phyloP scores from a whole-genome alignment of 129 eudicot genomes.

The Escallonia herrerae region DNA sequence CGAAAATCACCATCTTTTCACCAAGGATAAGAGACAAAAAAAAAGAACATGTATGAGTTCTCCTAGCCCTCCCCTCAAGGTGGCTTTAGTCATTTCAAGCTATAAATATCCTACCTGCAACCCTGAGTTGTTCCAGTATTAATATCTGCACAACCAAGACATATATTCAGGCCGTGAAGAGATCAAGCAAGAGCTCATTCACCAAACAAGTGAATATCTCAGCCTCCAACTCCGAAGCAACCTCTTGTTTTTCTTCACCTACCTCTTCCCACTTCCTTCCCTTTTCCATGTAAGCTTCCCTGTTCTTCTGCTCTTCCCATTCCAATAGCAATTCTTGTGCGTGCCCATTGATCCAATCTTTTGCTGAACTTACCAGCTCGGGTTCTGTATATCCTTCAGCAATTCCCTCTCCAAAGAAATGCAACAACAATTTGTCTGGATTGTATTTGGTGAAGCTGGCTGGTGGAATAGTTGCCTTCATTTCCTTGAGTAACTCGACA shows the following conservation, averaged over 20 bases:
- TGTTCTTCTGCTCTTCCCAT: conserved; percentile 51
- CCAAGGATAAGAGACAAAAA: no score
- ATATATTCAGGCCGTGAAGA: not conserved
- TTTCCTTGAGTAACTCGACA: conserved; percentile 30
- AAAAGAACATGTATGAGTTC: no score
- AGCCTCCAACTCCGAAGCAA: conserved; percentile 48
- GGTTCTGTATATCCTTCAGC: conserved; percentile 7
- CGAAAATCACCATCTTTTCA: no score
- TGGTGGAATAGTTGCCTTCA: conserved; percentile 31
- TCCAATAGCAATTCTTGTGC: conserved; percentile 22
- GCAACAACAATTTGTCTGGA: conserved; percentile 37
- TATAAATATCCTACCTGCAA: not conserved
- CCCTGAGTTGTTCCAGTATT: conserved; percentile 3
- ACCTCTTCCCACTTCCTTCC: conserved; percentile 36
- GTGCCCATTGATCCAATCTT: conserved; percentile 57
- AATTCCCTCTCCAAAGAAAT: conserved; percentile 44
- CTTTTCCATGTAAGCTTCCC: conserved; percentile 58
- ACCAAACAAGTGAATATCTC: conserved; percentile 41
- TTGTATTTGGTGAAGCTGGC: conserved; percentile 22
- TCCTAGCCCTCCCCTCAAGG: not conserved
- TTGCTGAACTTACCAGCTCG: conserved; percentile 29
- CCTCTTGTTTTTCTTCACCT: conserved; percentile 38
- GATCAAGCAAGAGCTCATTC: conserved; percentile 38
- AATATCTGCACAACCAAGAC: not conserved
- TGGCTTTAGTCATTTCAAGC: conserved; percentile 2